A percentile compares a stretch with the other conserved stretches of the same genome.
These are phyloP conservation scores for Murraya paniculata DNA, from an alignment of 345 rosid species.

Conservation along the genomic window DNA sequence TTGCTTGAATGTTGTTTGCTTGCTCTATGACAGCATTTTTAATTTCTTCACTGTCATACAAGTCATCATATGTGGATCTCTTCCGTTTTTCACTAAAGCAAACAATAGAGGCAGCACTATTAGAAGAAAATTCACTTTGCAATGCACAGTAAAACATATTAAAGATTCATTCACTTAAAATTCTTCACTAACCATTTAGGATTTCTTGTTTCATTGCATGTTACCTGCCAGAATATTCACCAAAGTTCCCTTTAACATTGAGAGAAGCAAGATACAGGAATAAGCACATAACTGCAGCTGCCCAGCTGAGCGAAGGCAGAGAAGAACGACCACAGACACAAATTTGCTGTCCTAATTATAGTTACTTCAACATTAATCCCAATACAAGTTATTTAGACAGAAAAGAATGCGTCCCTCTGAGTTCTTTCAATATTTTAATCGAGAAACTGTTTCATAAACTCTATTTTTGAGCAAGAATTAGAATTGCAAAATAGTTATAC, in stretches of 20 bases:
- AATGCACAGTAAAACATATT: not conserved
- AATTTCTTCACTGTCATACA: conserved; percentile 19
- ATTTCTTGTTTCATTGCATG: not conserved
- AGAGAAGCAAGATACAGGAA: not conserved
- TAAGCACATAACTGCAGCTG: not conserved
- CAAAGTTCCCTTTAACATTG: not conserved
- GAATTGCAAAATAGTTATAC: not conserved
- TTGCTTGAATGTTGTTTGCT: conserved; percentile 52
- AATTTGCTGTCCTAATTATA: too few relatives aligned
- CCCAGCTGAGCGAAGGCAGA: too few relatives aligned
- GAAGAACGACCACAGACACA: too few relatives aligned
- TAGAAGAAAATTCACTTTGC: not conserved
- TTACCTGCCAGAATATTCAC: conserved; percentile 8
- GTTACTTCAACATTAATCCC: too few relatives aligned
- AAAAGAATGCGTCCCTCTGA: not conserved
- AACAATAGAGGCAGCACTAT: not conserved
- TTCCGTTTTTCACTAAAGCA: conserved; percentile 28
- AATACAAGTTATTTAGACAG: not conserved
- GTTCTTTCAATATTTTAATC: not conserved
- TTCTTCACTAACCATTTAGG: conserved; percentile 18
- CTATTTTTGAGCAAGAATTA: not conserved
- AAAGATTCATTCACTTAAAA: not conserved
- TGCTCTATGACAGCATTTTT: conserved; percentile 33
- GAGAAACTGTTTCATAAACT: not conserved
- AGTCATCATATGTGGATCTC: conserved; percentile 22